phyloP scores from a whole-genome alignment of 805 yeast genomes.

The Pichia pseudocactophila region DNA sequence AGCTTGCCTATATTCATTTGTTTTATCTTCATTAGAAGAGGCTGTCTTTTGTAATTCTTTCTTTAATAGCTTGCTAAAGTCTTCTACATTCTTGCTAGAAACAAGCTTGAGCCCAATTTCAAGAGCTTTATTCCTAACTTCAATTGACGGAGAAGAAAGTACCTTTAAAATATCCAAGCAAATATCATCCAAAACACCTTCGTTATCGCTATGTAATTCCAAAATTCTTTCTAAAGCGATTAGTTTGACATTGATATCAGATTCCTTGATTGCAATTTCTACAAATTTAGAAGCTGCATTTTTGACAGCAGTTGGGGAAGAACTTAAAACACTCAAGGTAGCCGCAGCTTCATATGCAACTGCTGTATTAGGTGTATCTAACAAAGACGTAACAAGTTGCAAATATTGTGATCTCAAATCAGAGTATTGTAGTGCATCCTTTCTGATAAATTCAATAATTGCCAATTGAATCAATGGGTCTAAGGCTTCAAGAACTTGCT shows the following conservation, averaged over 20 bases:
- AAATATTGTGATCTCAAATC: conserved; percentile 64
- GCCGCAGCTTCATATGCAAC: conserved; percentile 91
- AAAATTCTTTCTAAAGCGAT: conserved; percentile 82
- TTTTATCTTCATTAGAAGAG: conserved; percentile 64
- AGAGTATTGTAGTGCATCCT: conserved; percentile 59
- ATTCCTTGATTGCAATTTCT: conserved; percentile 80
- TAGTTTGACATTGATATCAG: conserved; percentile 92
- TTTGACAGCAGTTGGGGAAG: conserved; percentile 56
- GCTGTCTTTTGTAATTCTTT: conserved; percentile 79
- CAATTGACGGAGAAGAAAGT: conserved; percentile 80
- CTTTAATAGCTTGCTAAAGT: conserved; percentile 82
- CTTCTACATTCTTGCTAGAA: conserved; percentile 84
- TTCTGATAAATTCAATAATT: conserved; percentile 83
- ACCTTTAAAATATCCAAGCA: conserved; percentile 82
- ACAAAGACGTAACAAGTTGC: conserved; percentile 58
- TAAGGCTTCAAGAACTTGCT: conserved; percentile 51
- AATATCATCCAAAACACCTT: conserved; percentile 77
- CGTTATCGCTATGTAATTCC: conserved; percentile 62
- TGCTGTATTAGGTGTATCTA: conserved; percentile 59
- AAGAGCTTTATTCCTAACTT: conserved; percentile 82
- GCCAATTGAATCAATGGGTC: conserved; percentile 86
- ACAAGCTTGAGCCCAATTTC: conserved; percentile 75
- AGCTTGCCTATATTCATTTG: conserved; percentile 79
- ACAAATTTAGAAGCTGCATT: conserved; percentile 81
- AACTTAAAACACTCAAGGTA: conserved; percentile 50